phyloP scores from a whole-genome alignment of 306 rosid genomes.

The Cucumis cinereus region DNA sequence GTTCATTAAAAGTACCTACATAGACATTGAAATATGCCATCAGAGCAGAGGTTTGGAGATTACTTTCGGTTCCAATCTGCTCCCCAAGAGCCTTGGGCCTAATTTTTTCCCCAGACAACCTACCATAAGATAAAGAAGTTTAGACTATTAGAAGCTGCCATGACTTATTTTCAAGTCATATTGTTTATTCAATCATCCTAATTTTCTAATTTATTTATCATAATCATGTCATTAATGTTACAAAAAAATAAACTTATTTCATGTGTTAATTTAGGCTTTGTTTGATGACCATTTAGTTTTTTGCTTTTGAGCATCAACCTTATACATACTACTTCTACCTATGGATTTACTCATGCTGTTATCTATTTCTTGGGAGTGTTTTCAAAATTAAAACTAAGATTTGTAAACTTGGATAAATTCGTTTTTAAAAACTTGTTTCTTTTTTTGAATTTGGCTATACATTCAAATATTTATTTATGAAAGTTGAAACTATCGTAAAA shows the following conservation, averaged over 20 bases:
- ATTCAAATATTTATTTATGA: neutral
- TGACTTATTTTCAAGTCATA: neutral
- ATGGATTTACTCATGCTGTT: too few species aligned
- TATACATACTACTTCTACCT: too few species aligned
- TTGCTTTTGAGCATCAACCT: too few species aligned
- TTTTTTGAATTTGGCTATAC: neutral
- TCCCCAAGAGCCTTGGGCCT: slow-evolving; percentile 80
- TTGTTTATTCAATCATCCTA: neutral
- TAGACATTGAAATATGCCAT: neutral
- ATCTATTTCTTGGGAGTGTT: too few species aligned
- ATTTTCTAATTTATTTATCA: neutral
- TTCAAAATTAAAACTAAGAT: too few species aligned
- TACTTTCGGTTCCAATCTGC: slow-evolving; percentile 60
- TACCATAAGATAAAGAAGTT: slow-evolving; percentile 15
- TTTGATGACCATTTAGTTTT: too few species aligned
- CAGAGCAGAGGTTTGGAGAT: slow-evolving; percentile 14
- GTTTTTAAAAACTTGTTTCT: too few species aligned
- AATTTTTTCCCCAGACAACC: slow-evolving; percentile 91
- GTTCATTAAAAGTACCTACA: neutral
- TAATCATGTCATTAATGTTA: neutral
- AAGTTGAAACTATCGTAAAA: neutral
- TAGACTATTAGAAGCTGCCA: slow-evolving; percentile 10
- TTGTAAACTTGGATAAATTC: too few species aligned
- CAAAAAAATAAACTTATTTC: neutral
- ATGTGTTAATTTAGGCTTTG: neutral